These are phyloP conservation scores for Cordyceps militaris DNA, from an alignment of 2,329 filamentous ascomycete species.

Conservation along the genomic window DNA sequence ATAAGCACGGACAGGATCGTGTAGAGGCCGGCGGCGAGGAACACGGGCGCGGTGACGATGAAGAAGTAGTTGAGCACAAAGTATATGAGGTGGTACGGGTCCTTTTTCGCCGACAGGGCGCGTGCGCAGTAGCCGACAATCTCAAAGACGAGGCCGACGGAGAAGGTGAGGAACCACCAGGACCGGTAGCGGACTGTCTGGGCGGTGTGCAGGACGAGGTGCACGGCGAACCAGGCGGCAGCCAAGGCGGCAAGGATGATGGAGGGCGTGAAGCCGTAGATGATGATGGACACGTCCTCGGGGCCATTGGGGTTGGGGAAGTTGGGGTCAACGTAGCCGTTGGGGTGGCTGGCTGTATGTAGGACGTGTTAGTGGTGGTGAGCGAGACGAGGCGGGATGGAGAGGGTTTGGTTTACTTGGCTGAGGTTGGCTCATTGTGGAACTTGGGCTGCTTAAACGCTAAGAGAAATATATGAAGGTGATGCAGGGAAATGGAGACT, in stretches of 20 bases:
- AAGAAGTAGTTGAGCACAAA: constrained; percentile 56
- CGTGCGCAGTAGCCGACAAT: constrained; percentile 44
- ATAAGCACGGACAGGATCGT: constrained; percentile 46
- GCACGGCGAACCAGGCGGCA: constrained; percentile 35
- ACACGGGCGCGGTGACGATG: constrained; percentile 52
- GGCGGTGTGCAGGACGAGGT: constrained; percentile 30
- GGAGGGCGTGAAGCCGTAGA: constrained; percentile 44
- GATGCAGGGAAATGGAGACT: not conserved
- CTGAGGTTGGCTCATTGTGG: not conserved
- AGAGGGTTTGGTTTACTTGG: not conserved
- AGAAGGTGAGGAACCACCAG: constrained; percentile 41
- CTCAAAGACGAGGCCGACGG: constrained; percentile 40
- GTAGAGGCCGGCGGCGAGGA: constrained; percentile 50
- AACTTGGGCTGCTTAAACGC: not conserved
- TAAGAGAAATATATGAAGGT: not conserved
- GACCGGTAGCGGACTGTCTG: constrained; percentile 25
- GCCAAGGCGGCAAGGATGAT: constrained; percentile 37
- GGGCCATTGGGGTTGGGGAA: constrained; percentile 41
- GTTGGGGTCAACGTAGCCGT: constrained; percentile 43
- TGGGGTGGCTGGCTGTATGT: not conserved
- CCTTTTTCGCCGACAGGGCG: constrained; percentile 38
- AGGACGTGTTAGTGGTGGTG: not conserved
- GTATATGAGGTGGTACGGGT: constrained; percentile 47
- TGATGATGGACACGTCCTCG: constrained; percentile 41
- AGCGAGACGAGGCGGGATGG: not conserved